Percentiles rank a stretch among this genome's conserved stretches.
Evolutionary conservation across 163 green algal species (phyloP).

Genomic region (Trebouxia gelatinosa): DNA sequence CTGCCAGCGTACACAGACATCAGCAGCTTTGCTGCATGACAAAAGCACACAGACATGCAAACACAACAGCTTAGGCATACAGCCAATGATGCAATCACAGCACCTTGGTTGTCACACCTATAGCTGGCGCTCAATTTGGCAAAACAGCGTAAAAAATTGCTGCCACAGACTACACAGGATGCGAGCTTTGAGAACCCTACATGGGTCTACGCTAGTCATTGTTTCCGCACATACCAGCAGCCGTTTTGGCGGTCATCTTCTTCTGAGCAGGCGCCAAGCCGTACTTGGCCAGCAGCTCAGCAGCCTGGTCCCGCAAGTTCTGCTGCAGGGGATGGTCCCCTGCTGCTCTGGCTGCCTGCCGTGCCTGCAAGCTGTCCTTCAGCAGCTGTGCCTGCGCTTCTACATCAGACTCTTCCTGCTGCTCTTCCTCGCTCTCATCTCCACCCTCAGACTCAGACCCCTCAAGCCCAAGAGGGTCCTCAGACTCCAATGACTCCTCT

Average conservation of each 20-base stretch:
- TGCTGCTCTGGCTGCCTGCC: constrained; percentile 48
- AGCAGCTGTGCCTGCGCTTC: constrained; percentile 2
- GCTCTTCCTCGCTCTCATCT: neutral
- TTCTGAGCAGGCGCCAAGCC: constrained; percentile 7
- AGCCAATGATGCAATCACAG: too few species aligned
- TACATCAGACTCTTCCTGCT: constrained; percentile 4
- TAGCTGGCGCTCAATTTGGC: too few species aligned
- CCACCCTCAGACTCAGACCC: neutral
- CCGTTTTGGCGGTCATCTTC: constrained; percentile 47
- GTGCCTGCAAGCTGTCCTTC: constrained; percentile 17
- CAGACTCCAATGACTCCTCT: neutral
- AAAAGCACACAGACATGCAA: too few species aligned
- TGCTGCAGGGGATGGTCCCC: constrained; percentile 77
- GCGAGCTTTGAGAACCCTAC: too few species aligned
- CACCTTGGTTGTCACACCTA: too few species aligned
- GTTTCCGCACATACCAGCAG: too few species aligned
- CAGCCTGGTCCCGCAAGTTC: constrained; percentile 47
- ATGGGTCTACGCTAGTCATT: too few species aligned
- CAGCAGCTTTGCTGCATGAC: too few species aligned
- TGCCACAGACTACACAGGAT: too few species aligned
- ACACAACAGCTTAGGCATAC: too few species aligned
- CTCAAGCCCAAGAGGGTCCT: neutral
- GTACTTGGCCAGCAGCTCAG: constrained; percentile 38
- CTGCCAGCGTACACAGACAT: too few species aligned
- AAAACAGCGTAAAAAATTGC: too few species aligned